phyloP scores from a whole-genome alignment of 306 rosid species.

The Dalbergia cochinchinensis region DNA sequence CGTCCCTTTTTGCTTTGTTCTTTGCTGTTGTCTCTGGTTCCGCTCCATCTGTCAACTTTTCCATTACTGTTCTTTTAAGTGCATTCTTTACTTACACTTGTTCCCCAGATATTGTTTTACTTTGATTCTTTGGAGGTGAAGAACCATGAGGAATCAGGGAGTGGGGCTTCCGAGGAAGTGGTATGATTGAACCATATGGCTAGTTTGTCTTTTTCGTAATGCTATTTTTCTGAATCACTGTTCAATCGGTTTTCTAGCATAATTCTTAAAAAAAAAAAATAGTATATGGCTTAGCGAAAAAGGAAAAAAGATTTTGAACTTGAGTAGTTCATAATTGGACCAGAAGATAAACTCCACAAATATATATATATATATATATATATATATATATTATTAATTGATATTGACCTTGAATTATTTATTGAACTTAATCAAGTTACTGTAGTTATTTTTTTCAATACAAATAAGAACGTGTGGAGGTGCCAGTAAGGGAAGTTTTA shows the following conservation, averaged over 20 bases:
- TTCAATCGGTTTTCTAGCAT: conserved; percentile 32
- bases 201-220: conserved; percentile 33
- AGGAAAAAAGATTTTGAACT: background rate
- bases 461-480: no score
- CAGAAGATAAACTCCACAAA: no score
- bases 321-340: conserved; percentile 4
- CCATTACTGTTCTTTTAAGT: conserved; percentile 27
- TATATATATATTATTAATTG: background rate
- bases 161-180: conserved; percentile 51
- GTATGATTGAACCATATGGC: conserved; percentile 56
- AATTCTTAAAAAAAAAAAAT: background rate
- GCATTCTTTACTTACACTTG: conserved; percentile 29
- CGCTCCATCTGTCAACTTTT: conserved; percentile 22
- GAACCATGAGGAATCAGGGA: conserved; percentile 54
- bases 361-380: background rate
- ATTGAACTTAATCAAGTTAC: conserved; percentile 26
- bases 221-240: conserved; percentile 36
- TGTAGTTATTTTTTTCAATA: conserved; percentile 3
- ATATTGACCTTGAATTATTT: conserved; percentile 14
- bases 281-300: conserved; percentile 12
- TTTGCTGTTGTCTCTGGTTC: conserved; percentile 28
- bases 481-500: background rate
- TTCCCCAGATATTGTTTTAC: conserved; percentile 71
- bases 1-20: conserved; percentile 6
- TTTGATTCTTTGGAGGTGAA: conserved; percentile 69